Percentiles rank a stretch among this genome's conserved stretches.
Conservation (phyloP, 441 rosid species). For the Flueggea neowawraea region DNA sequence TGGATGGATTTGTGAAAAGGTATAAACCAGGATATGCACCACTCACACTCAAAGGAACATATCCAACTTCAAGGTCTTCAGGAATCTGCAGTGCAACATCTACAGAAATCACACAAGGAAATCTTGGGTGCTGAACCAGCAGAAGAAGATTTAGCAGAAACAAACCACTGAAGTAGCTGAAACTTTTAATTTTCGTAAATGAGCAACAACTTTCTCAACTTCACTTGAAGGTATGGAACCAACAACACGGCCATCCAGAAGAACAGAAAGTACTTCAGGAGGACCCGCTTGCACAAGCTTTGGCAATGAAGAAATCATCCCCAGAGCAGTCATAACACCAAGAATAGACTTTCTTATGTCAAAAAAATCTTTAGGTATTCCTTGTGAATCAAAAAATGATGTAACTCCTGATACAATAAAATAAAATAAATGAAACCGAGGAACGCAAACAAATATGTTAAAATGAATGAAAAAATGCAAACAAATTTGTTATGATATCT, state of each 20-base stretch:
- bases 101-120: conserved; percentile 8
- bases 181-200: conserved; percentile 86
- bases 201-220: conserved; percentile 65
- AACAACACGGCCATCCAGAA: conserved; percentile 90
- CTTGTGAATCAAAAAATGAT: conserved; percentile 77
- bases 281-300: conserved; percentile 83
- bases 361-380: conserved; percentile 70
- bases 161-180: conserved; percentile 73
- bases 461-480: neutral
- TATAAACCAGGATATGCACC: conserved; percentile 95
- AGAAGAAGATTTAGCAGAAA: conserved; percentile 11
- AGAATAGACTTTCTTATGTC: conserved; percentile 60
- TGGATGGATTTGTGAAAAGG: conserved; percentile 81
- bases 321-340: conserved; percentile 67
- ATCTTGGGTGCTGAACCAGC: neutral
- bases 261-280: conserved; percentile 78
- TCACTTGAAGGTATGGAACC: conserved; percentile 61
- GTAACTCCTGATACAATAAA: conserved; percentile 62
- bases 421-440: neutral
- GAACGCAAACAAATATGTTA: neutral
- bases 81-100: conserved; percentile 58
- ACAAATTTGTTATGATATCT: neutral
- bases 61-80: conserved; percentile 93
- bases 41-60: conserved; percentile 87
- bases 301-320: conserved; percentile 85